Base-by-base conservation (phyloP, 345 rosid species). In the Lepidium africanum region DNA sequence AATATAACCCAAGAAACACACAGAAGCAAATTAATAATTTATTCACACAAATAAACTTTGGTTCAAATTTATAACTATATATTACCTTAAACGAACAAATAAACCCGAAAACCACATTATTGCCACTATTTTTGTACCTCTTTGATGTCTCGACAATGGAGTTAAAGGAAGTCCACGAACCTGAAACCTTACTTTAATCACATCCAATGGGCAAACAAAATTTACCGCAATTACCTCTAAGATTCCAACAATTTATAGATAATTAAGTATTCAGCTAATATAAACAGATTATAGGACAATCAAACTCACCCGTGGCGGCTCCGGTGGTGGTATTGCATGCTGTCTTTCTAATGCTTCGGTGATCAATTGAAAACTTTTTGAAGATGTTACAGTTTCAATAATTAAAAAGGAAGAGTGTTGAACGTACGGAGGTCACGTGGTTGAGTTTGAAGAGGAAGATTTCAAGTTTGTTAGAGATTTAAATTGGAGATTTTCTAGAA, bases 121-220 rank as follows among this genome's bases (percentile, higher is more conserved):
- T 25, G 4, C 3, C 27, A 21, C 27, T 25, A 25, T 2, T 25
- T 25, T 2, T 25, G 65, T 81, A 87, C 97, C 96, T 86, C 73
- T 76, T 49, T 76, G 85, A 69, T 4, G 27, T 25, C 82, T 85
- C 3, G 89, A 74, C 33, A 69, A 61, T 17, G 85, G 55, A 35
- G 79, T 57, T 70, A 76, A 59, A 6, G 96, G 96, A 70, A 89
- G 82, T 60, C 95, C 99, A 72, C 86, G 87, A 10, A 94, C 96
- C 59, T 94, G 97, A 56, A 94, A 67, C 65, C 99, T 79, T 15
- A 97, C 87, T 84, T 94, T 94, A 83, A 94, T 91, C 77, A 94
- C 99, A 83, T 94, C 96, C 79, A 94, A 86, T 25, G 99, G 96
- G 43, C 97, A 91, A 76, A 94, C 80, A 23, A 91, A 90, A 48